Evolutionary conservation across 208 protist species (phyloP), one percentile per base, ranked within the genome.

Genomic region (Leishmania lainsoni): DNA sequence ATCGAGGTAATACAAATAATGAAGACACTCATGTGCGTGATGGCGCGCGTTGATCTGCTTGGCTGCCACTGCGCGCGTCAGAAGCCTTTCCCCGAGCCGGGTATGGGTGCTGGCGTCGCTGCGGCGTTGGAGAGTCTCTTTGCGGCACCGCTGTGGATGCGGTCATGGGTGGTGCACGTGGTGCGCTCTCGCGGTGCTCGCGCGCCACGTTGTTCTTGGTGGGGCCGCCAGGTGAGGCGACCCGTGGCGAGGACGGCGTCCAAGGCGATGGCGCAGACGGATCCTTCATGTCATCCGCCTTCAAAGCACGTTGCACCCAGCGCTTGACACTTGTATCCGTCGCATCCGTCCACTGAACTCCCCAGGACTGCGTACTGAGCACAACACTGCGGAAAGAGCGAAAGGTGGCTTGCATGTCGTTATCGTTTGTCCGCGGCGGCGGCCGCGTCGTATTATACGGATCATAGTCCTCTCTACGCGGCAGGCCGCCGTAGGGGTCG

Each of bases 401-500:
- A 69, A 59, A 80, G 5, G 85, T 80, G 0, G 80, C 35, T 26
- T 42, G 79, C 56, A 87, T n/a, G 75, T 88, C 84, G 56, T 74
- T 12, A 26, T 76, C 51, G 70, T 84, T 58, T 49, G 70, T 54
- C 22, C 29, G 73, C 29, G 74, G 76, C 56, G 45, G 68, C n/a
- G 58, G 71, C 58, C 48, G 42, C 10, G 77, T 35, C 29, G 87
- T 79, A 79, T 83, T 83, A 78, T 78, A 69, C 6, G 74, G 61
- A 42, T 88, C 84, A 3, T 68, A 59, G 76, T 89, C 88, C 68
- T 91, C 88, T 2, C 78, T 65, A 5, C 88, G 86, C 35, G 88
- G 88, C 42, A 87, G 5, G 45, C 88, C 88, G 56, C 88, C 88
- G 75, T 91, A 91, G 45, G 88, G 85, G 76, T 91, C 88, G 78